Evolutionary conservation across 805 yeast species (phyloP).

Genomic region (Lipomyces japonicus): DNA sequence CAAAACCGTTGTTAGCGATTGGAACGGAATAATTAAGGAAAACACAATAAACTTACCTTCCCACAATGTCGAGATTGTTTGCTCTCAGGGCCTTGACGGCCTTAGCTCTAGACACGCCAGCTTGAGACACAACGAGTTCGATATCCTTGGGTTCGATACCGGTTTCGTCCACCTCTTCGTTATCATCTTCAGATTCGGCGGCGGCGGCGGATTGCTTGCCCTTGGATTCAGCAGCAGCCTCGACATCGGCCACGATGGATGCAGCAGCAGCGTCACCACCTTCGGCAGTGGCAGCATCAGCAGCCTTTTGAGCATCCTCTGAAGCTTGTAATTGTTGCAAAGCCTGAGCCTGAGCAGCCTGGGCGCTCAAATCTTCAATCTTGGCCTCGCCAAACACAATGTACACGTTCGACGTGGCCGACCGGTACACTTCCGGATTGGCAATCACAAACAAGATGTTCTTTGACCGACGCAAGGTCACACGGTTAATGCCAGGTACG

Average conservation of each 20-base stretch:
- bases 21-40: background rate
- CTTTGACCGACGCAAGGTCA: slow-evolving; percentile 82
- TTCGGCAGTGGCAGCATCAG: slow-evolving; percentile 38
- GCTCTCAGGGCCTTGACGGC: slow-evolving; percentile 87
- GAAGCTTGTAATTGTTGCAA: slow-evolving; percentile 52
- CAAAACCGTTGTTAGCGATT: background rate
- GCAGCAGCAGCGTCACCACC: slow-evolving; percentile 45
- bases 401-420: slow-evolving; percentile 85
- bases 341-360: slow-evolving; percentile 75
- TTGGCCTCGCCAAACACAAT: slow-evolving; percentile 97
- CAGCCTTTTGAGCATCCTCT: slow-evolving; percentile 38
- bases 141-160: slow-evolving; percentile 82
- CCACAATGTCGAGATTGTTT: slow-evolving; percentile 91
- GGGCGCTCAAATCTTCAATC: slow-evolving; percentile 88
- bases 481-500: slow-evolving; percentile 89
- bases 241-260: slow-evolving; percentile 30
- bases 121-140: slow-evolving; percentile 84
- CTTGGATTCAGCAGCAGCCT: slow-evolving; percentile 34
- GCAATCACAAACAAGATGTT: slow-evolving; percentile 89
- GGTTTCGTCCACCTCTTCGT: slow-evolving; percentile 74
- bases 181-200: slow-evolving; percentile 56
- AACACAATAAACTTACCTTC: slow-evolving; percentile 41
- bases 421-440: slow-evolving; percentile 90
- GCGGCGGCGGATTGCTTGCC: slow-evolving; percentile 34
- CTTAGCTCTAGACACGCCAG: slow-evolving; percentile 81